Evolutionary conservation across 805 yeast species (phyloP).

Genomic region (Tetrapisispora fleetii): DNA sequence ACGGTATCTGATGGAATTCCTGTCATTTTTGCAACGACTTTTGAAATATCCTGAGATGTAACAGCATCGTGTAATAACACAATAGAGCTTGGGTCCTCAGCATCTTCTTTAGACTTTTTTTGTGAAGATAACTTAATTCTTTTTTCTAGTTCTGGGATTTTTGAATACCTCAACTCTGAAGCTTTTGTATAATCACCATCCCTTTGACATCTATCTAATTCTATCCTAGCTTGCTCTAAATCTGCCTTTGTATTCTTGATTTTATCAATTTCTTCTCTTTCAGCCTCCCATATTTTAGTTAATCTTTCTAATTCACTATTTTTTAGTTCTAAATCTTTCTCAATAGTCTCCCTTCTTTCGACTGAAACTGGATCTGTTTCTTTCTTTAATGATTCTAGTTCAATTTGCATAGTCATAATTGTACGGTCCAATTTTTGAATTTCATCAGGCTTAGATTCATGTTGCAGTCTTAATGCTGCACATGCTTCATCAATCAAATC

Average conservation of each 20-base stretch:
- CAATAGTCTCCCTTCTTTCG: slow-evolving; percentile 68
- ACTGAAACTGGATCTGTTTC: slow-evolving; percentile 79
- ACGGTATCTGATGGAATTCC: slow-evolving; percentile 90
- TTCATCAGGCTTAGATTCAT: slow-evolving; percentile 94
- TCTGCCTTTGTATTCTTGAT: slow-evolving; percentile 73
- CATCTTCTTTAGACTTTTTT: slow-evolving; percentile 28
- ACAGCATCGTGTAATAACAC: slow-evolving; percentile 68
- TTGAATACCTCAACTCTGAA: slow-evolving; percentile 78
- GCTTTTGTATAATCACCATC: slow-evolving; percentile 82
- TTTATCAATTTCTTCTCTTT: slow-evolving; percentile 63
- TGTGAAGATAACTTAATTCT: slow-evolving; percentile 37
- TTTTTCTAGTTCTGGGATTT: slow-evolving; percentile 69
- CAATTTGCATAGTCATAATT: slow-evolving; percentile 90
- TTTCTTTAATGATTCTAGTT: slow-evolving; percentile 84
- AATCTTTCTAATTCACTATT: slow-evolving; percentile 57
- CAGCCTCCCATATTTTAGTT: slow-evolving; percentile 80
- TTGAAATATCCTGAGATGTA: slow-evolving; percentile 87
- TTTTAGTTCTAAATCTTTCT: slow-evolving; percentile 54
- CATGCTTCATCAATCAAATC: slow-evolving; percentile 97
- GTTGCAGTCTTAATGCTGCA: slow-evolving; percentile 87
- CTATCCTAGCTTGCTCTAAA: slow-evolving; percentile 74
- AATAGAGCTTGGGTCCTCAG: slow-evolving; percentile 27
- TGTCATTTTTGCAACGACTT: slow-evolving; percentile 86
- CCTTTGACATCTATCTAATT: slow-evolving; percentile 73
- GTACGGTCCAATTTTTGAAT: slow-evolving; percentile 81